Conservation (phyloP, 2,329 filamentous ascomycete genomes). For the Dothideomycetidae sp. region DNA sequence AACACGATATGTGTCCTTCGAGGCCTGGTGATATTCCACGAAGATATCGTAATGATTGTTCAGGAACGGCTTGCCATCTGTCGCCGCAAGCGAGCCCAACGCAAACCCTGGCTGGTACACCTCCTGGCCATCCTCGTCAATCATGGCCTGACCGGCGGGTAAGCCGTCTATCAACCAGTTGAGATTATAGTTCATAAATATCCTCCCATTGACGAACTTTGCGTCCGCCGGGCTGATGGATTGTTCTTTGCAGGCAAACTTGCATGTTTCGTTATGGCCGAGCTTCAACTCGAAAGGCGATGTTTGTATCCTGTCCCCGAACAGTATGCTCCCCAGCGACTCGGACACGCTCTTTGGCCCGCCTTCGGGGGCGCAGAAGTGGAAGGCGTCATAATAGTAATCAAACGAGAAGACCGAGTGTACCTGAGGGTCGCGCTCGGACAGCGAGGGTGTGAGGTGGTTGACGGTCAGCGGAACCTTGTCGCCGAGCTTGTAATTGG, state of each 20-base stretch:
- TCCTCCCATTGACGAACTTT: slow-evolving; percentile 68
- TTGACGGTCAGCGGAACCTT: slow-evolving; percentile 83
- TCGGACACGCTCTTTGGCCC: slow-evolving; percentile 71
- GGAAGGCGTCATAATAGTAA: slow-evolving; percentile 80
- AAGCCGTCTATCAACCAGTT: slow-evolving; percentile 95
- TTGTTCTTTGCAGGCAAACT: slow-evolving; percentile 54
- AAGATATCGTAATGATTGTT: slow-evolving; percentile 95
- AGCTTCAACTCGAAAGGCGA: slow-evolving; percentile 85
- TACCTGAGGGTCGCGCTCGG: slow-evolving; percentile 61
- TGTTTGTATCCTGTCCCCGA: slow-evolving; percentile 94
- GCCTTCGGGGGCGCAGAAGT: slow-evolving; percentile 69
- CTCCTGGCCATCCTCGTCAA: slow-evolving; percentile 60
- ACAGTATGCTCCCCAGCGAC: slow-evolving; percentile 87
- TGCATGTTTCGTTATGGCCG: slow-evolving; percentile 77
- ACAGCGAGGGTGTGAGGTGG: slow-evolving; percentile 72
- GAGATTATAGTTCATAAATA: slow-evolving; percentile 74
- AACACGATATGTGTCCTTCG: slow-evolving; percentile 60
- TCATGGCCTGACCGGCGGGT: slow-evolving; percentile 71
- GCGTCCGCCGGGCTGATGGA: slow-evolving; percentile 53
- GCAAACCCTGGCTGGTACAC: slow-evolving; percentile 91
- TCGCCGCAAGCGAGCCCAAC: slow-evolving; percentile 44
- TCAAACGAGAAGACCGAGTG: slow-evolving; percentile 93
- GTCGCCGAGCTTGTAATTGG: slow-evolving; percentile 71
- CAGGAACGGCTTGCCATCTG: slow-evolving; percentile 46
- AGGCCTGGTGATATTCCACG: slow-evolving; percentile 80